Percentiles rank a stretch among this genome's conserved stretches.
Evolutionary conservation across 176 grass and related monocot species (phyloP).

Genomic region (Paspalum notatum): DNA sequence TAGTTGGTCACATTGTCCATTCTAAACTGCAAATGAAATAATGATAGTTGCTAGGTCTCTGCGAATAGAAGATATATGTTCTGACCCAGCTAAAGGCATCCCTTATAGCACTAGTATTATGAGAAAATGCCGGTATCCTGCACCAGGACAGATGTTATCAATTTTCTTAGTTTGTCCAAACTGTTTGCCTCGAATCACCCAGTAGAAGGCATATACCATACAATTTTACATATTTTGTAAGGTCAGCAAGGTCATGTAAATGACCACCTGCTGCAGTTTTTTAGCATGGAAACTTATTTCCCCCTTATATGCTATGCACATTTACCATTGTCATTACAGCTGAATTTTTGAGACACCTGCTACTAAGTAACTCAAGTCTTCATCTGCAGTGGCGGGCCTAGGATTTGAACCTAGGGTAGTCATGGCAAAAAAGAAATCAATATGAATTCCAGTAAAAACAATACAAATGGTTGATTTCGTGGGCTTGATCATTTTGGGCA

Average conservation of each 20-base stretch:
- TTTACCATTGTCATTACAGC: too few relatives aligned
- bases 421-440: too few relatives aligned
- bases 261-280: background rate
- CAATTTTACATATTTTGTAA: background rate
- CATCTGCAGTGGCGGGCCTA: too few relatives aligned
- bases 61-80: background rate
- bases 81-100: background rate
- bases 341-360: too few relatives aligned
- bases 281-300: too few relatives aligned
- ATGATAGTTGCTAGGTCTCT: background rate
- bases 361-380: too few relatives aligned
- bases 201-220: background rate
- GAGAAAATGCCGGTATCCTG: background rate
- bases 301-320: too few relatives aligned
- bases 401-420: too few relatives aligned
- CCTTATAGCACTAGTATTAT: background rate
- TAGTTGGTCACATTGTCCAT: too few relatives aligned
- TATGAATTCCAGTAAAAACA: too few relatives aligned
- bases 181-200: background rate
- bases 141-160: slow-evolving; percentile 2
- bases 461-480: too few relatives aligned
- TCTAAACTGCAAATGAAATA: background rate
- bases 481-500: too few relatives aligned
- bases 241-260: background rate
- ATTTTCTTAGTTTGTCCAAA: slow-evolving; percentile 20